Percentiles rank a stretch among this genome's conserved stretches.
phyloP scores from a whole-genome alignment of 305 asterid species.

The Andrographis paniculata region DNA sequence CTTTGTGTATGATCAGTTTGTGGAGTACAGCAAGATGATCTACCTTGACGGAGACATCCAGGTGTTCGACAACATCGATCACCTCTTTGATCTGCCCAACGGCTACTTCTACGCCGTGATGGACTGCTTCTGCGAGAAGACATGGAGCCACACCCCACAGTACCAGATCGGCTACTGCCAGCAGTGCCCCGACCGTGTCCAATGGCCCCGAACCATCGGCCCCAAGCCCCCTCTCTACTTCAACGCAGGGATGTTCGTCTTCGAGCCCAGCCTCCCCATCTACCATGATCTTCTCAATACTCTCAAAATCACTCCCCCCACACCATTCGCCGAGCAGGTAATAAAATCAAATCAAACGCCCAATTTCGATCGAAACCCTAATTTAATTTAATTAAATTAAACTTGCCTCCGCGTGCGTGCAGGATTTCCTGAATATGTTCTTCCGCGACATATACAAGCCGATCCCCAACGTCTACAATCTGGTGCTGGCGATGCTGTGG shows the following conservation, averaged over 20 bases:
- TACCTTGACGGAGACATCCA: slow-evolving; percentile 46
- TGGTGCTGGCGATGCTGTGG: slow-evolving; percentile 34
- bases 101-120: slow-evolving; percentile 36
- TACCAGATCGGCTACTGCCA: slow-evolving; percentile 27
- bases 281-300: slow-evolving; percentile 30
- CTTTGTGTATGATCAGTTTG: slow-evolving; percentile 24
- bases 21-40: slow-evolving; percentile 42
- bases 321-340: slow-evolving; percentile 49
- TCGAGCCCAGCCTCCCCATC: slow-evolving; percentile 27
- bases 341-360: too few species aligned
- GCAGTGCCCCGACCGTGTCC: slow-evolving; percentile 26
- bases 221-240: slow-evolving; percentile 32
- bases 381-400: background rate
- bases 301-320: slow-evolving; percentile 28
- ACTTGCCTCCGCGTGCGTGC: background rate
- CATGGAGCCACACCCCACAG: slow-evolving; percentile 18
- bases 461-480: slow-evolving; percentile 23
- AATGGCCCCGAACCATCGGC: slow-evolving; percentile 34
- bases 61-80: slow-evolving; percentile 41
- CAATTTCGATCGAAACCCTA: background rate
- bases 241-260: slow-evolving; percentile 44
- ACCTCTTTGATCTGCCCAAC: slow-evolving; percentile 28
- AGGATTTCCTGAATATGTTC: slow-evolving; percentile 36
- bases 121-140: slow-evolving; percentile 43
- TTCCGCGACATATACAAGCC: slow-evolving; percentile 24